These are phyloP conservation scores for Jamesozyma lodderae DNA, from an alignment of 805 yeast species.

Conservation along the genomic window DNA sequence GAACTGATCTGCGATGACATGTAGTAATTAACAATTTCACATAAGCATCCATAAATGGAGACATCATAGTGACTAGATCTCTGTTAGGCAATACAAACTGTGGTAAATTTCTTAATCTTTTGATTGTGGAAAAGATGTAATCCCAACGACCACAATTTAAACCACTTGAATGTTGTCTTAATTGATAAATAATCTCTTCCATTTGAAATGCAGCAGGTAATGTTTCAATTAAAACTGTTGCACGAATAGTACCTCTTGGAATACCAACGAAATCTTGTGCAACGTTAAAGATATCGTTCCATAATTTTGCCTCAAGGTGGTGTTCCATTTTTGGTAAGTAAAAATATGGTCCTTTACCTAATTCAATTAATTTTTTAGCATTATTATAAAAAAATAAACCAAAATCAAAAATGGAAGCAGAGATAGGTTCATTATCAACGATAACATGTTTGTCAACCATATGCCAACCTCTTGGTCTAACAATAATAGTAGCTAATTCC, in stretches of 20 bases:
- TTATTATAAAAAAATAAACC: conserved; percentile 72
- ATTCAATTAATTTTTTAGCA: conserved; percentile 49
- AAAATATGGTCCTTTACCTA: conserved; percentile 74
- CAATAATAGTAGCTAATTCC: conserved; percentile 60
- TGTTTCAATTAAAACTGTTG: conserved; percentile 75
- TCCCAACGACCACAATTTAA: conserved; percentile 89
- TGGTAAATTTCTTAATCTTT: conserved; percentile 57
- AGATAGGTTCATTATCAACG: conserved; percentile 67
- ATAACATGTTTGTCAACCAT: conserved; percentile 63
- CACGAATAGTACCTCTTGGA: conserved; percentile 70
- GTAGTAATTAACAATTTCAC: conserved; percentile 64
- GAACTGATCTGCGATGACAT: conserved; percentile 72
- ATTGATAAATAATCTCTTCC: conserved; percentile 73
- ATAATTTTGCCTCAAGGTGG: conserved; percentile 69
- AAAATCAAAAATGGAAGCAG: conserved; percentile 72
- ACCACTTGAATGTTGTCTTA: conserved; percentile 70
- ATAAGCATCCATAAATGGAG: conserved; percentile 73
- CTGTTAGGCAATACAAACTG: conserved; percentile 69
- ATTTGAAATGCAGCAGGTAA: conserved; percentile 80
- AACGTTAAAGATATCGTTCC: conserved; percentile 74
- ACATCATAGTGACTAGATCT: conserved; percentile 68
- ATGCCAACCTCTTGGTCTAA: conserved; percentile 88
- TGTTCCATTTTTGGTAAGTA: conserved; percentile 84
- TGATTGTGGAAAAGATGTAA: conserved; percentile 73
- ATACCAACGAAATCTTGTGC: conserved; percentile 64